Base-by-base conservation (phyloP, 1,284 basidiomycete genomes). In the Xanthoconium separans region DNA sequence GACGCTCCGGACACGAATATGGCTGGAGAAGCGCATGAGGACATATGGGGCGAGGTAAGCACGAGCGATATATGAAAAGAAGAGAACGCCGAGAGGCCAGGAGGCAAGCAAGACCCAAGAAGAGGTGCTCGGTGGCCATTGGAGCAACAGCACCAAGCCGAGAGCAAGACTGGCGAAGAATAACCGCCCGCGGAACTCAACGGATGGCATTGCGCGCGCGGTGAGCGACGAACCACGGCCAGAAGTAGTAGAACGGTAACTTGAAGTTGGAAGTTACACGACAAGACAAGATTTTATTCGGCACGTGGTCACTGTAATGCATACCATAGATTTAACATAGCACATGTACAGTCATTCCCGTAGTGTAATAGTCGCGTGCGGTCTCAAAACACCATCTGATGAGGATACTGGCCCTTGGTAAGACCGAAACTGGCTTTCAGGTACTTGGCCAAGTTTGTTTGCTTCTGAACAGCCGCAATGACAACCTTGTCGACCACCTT, bases 391-490 rank as follows among this genome's bases (percentile, higher is more conserved):
- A 80, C 80, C 75, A 96, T 71, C 74, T 90, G 82, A 77, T 96
- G 93, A 70, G 93, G 91, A 81, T 82, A 92, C 73, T 91, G 91
- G 60, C 95, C 93, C 84, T 96, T 98, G 69, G 93, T 95, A 61
- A 99, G 83, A 71, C 94, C 93, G 83, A 92, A 99, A 67, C 84
- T 87, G 58, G 95, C 85, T 74, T 90, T 90, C 69, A 99, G 84
- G 81, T 99, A 99, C 79, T 96, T 97, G 73, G 80, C 81, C 65
- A 98, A 82, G 81, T 89, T 87, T 68, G 95, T 91, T 58, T 91
- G 91, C 82, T 95, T 93, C 84, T 94, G 95, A 74, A 98, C 81
- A 57, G 91, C 87, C 58, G 86, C 86, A 63, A 98, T 75, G 66
- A 99, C 75, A 47, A 82, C 82, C 73, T 86, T 85, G 79, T 99